phyloP scores from a whole-genome alignment of 2,329 filamentous ascomycete genomes.

The Capronia americana region DNA sequence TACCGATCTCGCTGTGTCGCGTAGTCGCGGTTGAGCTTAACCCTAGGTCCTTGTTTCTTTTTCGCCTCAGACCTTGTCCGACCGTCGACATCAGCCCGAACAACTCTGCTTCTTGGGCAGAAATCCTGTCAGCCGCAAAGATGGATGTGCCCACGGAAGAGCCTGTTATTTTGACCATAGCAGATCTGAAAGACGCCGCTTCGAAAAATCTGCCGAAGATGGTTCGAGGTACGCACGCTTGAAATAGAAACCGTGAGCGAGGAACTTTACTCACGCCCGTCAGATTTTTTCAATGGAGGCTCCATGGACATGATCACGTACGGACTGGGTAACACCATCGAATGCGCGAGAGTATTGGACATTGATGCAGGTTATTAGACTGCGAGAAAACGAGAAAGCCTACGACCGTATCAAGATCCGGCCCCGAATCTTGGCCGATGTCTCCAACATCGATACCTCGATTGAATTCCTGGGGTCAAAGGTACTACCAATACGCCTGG shows the following conservation, averaged over 20 bases:
- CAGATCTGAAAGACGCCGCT: constrained; percentile 51
- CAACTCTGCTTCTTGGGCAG: too few species aligned
- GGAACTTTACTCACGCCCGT: background rate
- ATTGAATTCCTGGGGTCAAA: constrained; percentile 54
- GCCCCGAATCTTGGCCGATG: constrained; percentile 47
- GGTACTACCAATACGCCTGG: constrained; percentile 11
- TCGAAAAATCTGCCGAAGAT: constrained; percentile 50
- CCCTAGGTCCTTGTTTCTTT: too few species aligned
- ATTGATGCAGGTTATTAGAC: background rate
- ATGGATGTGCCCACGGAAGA: background rate
- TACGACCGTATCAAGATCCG: constrained; percentile 57
- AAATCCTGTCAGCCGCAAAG: background rate
- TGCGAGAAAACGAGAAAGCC: constrained; percentile 55
- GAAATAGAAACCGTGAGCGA: background rate
- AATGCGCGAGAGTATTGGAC: background rate
- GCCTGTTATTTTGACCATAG: constrained; percentile 26
- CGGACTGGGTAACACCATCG: background rate
- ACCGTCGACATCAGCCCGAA: too few species aligned
- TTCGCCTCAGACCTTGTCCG: too few species aligned
- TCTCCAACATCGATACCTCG: constrained; percentile 47
- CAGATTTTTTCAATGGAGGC: constrained; percentile 4
- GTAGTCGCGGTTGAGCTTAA: too few species aligned
- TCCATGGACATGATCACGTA: background rate
- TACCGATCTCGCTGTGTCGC: too few species aligned
- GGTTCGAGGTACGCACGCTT: constrained; percentile 44